Evolutionary conservation across 1,284 basidiomycete species (phyloP).

Genomic region (Cronartium quercuum): DNA sequence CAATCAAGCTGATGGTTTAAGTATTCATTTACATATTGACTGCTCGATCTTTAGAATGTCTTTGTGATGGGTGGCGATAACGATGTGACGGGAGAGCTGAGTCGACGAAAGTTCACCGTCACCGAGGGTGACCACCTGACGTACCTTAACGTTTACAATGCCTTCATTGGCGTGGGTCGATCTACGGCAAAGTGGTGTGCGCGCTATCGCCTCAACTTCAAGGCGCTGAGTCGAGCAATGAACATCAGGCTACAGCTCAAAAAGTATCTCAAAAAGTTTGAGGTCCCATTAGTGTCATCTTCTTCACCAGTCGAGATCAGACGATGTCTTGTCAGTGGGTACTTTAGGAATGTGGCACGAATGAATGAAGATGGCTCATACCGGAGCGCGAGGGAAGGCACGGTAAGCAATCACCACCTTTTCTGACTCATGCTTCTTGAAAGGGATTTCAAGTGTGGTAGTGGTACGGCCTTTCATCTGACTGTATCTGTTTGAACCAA

Average conservation of each 20-base stretch:
- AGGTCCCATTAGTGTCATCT: slow-evolving; percentile 62
- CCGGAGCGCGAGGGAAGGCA: slow-evolving; percentile 70
- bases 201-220: slow-evolving; percentile 81
- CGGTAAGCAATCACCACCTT: slow-evolving; percentile 59
- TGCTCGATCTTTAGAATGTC: slow-evolving; percentile 59
- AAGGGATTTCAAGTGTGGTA: too few species aligned
- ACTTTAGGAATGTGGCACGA: slow-evolving; percentile 86
- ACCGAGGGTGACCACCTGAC: slow-evolving; percentile 96
- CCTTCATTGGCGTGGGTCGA: slow-evolving; percentile 71
- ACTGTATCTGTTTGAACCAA: too few species aligned
- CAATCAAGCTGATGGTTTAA: neutral
- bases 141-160: slow-evolving; percentile 86
- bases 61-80: slow-evolving; percentile 73
- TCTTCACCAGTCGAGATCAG: slow-evolving; percentile 72
- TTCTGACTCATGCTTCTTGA: neutral
- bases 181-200: slow-evolving; percentile 83
- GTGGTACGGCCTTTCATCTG: too few species aligned
- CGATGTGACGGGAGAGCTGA: slow-evolving; percentile 76
- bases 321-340: slow-evolving; percentile 79
- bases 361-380: slow-evolving; percentile 87
- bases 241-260: slow-evolving; percentile 85
- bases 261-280: slow-evolving; percentile 84
- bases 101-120: slow-evolving; percentile 87
- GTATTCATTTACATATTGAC: neutral
- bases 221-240: slow-evolving; percentile 82